Base-by-base conservation (phyloP, 768 basidiomycete genomes). In the Russula compacta region DNA sequence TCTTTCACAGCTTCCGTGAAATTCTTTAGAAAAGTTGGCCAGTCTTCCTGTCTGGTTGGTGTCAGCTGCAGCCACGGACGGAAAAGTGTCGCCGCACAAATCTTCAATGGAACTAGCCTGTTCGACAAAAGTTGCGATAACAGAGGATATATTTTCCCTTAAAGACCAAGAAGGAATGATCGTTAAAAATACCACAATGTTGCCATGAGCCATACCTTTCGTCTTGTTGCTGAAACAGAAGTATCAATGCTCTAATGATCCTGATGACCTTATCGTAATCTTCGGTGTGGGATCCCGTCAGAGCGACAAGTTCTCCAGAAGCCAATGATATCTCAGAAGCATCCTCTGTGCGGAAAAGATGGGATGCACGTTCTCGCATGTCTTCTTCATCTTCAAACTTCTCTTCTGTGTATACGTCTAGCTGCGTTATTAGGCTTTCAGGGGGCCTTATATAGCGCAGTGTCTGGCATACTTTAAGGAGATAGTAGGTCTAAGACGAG, bases 361-460 rank as follows among this genome's bases (percentile, higher is more conserved):
- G 73, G n/a, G 71, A 77, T 40, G 81, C 76, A 39, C 83, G 80
- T 64, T 93, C 85, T 42, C 84, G 83, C 72, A 90, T 79, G 53
- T 94, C 89, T 68, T 89, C 85, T 70, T 91, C 88, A 69, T 97
- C 93, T 67, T 95, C 92, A 48, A 86, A 89, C 66, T 91, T 89
- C 71, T 95, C 92, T 64, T 95, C 92, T 0, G 82, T 80, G 67
- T 93, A 95, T 32, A 91, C 78, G 63, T 87, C 82, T 6, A 94
- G 73, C 67, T 95, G 93, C 0, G 79, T 87, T n/a, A 88, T 69
- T n/a, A 95, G 73, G 4, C 67, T 70, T n/a, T 87, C 91, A 7
- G 91, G 88, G 1, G 91, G 89, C 67, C 82, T 80, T 42, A 84
- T 75, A 66, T 91, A 91, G 62, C 85, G 80, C 7, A 95, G 75